A percentile compares a stretch with the other conserved stretches of the same genome.
phyloP scores from a whole-genome alignment of 495 filamentous ascomycete species.

The Opeltia flavorubescens region DNA sequence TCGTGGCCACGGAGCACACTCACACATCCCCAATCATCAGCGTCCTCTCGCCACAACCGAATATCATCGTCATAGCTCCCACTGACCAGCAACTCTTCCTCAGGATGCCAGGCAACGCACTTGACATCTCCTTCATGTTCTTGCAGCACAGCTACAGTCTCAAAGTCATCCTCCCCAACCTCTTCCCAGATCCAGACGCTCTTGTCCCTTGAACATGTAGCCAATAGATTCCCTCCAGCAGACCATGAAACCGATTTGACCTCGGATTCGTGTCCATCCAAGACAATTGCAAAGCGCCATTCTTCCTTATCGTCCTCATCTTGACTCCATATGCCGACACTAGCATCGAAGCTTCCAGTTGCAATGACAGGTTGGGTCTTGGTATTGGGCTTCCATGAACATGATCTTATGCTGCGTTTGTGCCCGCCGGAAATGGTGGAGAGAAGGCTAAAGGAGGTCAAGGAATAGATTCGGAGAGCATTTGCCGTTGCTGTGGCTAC shows the following conservation, averaged over 20 bases:
- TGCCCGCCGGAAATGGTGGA: constrained; percentile 76
- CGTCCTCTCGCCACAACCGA: constrained; percentile 76
- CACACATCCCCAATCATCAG: constrained; percentile 88
- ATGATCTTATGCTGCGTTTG: constrained; percentile 66
- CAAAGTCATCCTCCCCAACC: constrained; percentile 82
- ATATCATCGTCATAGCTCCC: constrained; percentile 88
- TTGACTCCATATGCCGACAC: constrained; percentile 64
- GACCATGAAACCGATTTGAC: constrained; percentile 79
- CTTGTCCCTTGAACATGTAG: constrained; percentile 85
- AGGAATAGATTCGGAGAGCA: constrained; percentile 75
- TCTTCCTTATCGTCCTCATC: constrained; percentile 52
- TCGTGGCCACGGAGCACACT: constrained; percentile 61
- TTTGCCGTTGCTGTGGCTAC: constrained; percentile 78
- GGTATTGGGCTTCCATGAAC: constrained; percentile 69
- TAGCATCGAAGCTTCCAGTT: constrained; percentile 82
- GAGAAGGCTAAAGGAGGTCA: constrained; percentile 62
- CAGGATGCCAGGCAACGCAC: constrained; percentile 78
- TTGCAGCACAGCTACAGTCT: constrained; percentile 85
- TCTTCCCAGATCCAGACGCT: constrained; percentile 99
- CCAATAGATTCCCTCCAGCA: constrained; percentile 64
- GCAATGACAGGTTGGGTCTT: constrained; percentile 60
- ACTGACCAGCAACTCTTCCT: constrained; percentile 66
- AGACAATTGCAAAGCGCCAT: constrained; percentile 74
- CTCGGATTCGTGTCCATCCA: constrained; percentile 90
- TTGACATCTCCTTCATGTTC: constrained; percentile 95